These are phyloP conservation scores for Microthyrium microscopicum DNA, from an alignment of 2,329 filamentous ascomycete genomes.

Conservation along the genomic window DNA sequence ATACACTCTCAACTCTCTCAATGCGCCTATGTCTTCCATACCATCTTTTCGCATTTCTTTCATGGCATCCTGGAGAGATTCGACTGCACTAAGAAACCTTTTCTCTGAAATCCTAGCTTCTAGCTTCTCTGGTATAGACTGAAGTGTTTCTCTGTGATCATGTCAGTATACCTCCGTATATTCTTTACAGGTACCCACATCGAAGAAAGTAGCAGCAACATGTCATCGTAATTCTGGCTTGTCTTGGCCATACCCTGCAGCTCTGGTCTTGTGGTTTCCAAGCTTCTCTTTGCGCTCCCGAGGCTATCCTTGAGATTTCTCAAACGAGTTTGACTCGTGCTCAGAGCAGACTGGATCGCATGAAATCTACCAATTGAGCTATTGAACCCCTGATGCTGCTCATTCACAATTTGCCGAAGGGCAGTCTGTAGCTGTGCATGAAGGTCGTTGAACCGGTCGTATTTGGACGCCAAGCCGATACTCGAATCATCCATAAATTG, in stretches of 20 bases:
- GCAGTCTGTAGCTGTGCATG: slow-evolving; percentile 83
- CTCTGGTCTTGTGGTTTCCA: slow-evolving; percentile 77
- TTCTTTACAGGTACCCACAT: slow-evolving; percentile 27
- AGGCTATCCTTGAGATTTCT: slow-evolving; percentile 71
- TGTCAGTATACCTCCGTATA: background rate
- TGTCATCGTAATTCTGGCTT: slow-evolving; percentile 79
- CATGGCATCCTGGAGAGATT: slow-evolving; percentile 75
- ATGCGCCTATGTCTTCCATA: slow-evolving; percentile 76
- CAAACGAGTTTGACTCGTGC: slow-evolving; percentile 72
- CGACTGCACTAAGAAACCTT: slow-evolving; percentile 80
- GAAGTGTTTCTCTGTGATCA: slow-evolving; percentile 51
- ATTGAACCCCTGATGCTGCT: slow-evolving; percentile 98
- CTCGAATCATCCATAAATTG: slow-evolving; percentile 91
- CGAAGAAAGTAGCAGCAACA: slow-evolving; percentile 67
- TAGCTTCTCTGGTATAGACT: slow-evolving; percentile 76
- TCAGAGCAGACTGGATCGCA: slow-evolving; percentile 90
- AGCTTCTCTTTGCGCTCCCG: slow-evolving; percentile 58
- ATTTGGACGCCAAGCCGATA: slow-evolving; percentile 76
- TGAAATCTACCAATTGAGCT: slow-evolving; percentile 98
- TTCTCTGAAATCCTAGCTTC: slow-evolving; percentile 95
- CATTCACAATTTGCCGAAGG: slow-evolving; percentile 88
- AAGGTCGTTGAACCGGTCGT: slow-evolving; percentile 66
- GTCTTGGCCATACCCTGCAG: slow-evolving; percentile 75
- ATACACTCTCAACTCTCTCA: slow-evolving; percentile 74
- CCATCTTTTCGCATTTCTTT: slow-evolving; percentile 73